Evolutionary conservation across 345 rosid genomes (phyloP), one percentile per base, ranked within the genome.

Genomic region (Syzygium aqueum): DNA sequence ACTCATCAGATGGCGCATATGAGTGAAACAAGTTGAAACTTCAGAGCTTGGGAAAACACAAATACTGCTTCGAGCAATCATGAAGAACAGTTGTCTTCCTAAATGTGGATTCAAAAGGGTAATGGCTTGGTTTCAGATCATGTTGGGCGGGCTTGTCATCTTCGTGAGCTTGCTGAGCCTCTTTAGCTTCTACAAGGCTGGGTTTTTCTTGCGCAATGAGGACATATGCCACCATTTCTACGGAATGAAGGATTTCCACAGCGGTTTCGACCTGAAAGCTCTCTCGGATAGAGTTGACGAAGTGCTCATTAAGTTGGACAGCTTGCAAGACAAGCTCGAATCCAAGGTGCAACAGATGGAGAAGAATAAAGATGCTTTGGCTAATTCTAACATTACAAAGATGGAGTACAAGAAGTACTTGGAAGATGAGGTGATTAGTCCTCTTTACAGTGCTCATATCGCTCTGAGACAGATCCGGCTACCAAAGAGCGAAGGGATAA

Each of bases 401-500:
- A 90, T 89, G 85, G 95, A 95, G 88, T 87, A 93, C 50, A 93
- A 90, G 92, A 93, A 63, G 53, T 94, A 92, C 88, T 90, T 97
- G 90, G 96, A 95, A 85, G 91, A 89, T 49, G 96, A 97, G 87
- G 98, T 95, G 86, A 93, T 95, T 87, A 92, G 88, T 88, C 98
- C 98, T 51, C 95, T 97, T 33, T 89, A 95, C 5, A 50, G 30
- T 27, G 98, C 94, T 77, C 95, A 95, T 85, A 94, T 96, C 30
- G 90, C 95, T 51, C 94, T 97, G 37, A 89, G 95, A 86, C 98
- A 94, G 89, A 90, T 94, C 87, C 91, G 96, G 87, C 78, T 97
- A 6, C 98, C 99, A 1, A 89, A 89, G 59, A 84, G 89, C 17
- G 90, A 92, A 82, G 87, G 90, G 46, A 33, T 73, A 1, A 40